A percentile compares a stretch with the other conserved stretches of the same genome.
These are phyloP conservation scores for Alnus rubra DNA, from an alignment of 306 rosid species.

Conservation along the genomic window DNA sequence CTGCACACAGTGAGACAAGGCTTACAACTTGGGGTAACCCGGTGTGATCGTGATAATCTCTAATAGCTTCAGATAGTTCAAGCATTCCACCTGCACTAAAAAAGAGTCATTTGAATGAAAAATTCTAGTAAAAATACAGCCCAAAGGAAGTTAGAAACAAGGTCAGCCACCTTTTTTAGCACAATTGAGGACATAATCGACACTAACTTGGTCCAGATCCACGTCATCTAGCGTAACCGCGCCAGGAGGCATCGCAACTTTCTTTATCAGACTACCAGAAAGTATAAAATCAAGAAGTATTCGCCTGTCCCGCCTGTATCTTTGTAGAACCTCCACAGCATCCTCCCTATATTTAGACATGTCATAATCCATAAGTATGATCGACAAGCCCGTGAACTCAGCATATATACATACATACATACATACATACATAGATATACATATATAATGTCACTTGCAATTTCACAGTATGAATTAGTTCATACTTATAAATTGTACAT, in stretches of 20 bases:
- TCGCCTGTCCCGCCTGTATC: conserved; percentile 83
- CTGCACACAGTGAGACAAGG: conserved; percentile 6
- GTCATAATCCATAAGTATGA: conserved; percentile 13
- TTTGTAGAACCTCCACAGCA: conserved; percentile 75
- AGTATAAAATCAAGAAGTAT: conserved; percentile 88
- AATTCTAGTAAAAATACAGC: neutral
- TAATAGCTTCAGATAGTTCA: conserved; percentile 95
- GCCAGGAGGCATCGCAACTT: conserved; percentile 98
- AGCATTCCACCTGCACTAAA: conserved; percentile 73
- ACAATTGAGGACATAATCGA: conserved; percentile 88
- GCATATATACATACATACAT: neutral
- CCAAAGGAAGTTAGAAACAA: neutral
- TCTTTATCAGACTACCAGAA: conserved; percentile 88
- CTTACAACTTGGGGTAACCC: conserved; percentile 90
- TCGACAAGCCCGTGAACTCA: neutral
- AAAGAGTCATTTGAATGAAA: conserved; percentile 10
- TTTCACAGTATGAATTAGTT: no score
- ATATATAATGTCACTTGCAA: no score
- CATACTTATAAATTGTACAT: no score
- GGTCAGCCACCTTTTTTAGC: conserved; percentile 68
- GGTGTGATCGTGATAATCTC: conserved; percentile 90
- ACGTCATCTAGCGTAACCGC: conserved; percentile 95
- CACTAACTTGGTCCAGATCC: conserved; percentile 97
- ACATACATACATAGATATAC: neutral
- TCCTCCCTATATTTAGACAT: conserved; percentile 57